These are phyloP conservation scores for Fusarium sp. DNA, from an alignment of 2,329 filamentous ascomycete species.

Conservation along the genomic window DNA sequence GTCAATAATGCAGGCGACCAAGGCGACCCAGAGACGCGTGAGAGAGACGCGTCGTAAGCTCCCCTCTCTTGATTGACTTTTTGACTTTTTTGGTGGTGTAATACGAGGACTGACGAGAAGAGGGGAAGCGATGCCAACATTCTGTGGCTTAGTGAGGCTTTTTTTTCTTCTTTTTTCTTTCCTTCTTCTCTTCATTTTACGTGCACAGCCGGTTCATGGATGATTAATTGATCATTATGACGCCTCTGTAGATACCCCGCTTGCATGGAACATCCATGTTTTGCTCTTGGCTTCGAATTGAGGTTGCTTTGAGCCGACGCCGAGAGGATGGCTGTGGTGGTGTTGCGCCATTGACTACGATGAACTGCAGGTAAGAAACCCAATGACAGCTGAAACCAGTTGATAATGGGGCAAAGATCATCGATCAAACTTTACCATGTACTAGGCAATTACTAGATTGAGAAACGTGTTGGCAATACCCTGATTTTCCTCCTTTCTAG, in stretches of 20 bases:
- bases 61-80: conserved; percentile 17
- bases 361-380: background rate
- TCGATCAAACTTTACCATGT: no score
- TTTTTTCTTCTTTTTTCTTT: background rate
- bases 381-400: conserved; percentile 34
- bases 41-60: conserved; percentile 31
- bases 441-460: conserved; percentile 1
- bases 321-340: background rate
- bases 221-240: conserved; percentile 17
- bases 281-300: background rate
- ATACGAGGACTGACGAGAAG: background rate
- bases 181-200: background rate
- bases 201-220: conserved; percentile 3
- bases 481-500: no score
- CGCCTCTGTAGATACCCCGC: conserved; percentile 18
- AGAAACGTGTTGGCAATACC: background rate
- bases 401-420: conserved; percentile 11
- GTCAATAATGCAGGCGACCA: conserved; percentile 32
- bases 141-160: background rate
- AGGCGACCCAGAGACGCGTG: conserved; percentile 22
- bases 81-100: background rate
- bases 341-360: background rate
- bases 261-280: conserved; percentile 26
- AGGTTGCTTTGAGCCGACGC: background rate
- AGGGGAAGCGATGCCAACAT: background rate